Conservation (phyloP, 805 yeast genomes). For the Metahyphopichia silvanorum region DNA sequence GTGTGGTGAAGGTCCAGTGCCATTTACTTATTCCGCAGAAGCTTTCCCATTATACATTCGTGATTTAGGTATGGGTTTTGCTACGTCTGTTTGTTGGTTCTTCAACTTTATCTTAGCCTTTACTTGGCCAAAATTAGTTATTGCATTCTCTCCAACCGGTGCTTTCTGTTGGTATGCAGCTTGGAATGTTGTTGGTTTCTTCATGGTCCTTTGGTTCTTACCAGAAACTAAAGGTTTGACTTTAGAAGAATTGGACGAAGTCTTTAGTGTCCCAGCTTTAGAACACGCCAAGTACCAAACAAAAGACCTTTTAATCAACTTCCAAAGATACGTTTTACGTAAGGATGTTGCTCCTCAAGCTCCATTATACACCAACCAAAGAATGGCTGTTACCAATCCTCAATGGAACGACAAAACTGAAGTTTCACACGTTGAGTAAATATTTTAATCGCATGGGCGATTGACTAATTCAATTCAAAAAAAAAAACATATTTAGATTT, state of each 20-base stretch:
- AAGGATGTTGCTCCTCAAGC: constrained; percentile 38
- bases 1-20: constrained; percentile 80
- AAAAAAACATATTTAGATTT: neutral
- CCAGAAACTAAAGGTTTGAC: constrained; percentile 56
- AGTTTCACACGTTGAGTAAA: constrained; percentile 40
- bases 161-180: constrained; percentile 87
- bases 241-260: constrained; percentile 65
- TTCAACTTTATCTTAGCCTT: constrained; percentile 62
- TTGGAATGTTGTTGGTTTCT: constrained; percentile 66
- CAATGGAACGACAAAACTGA: constrained; percentile 55
- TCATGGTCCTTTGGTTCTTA: constrained; percentile 53
- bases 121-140: constrained; percentile 67
- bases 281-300: constrained; percentile 43
- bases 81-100: constrained; percentile 67
- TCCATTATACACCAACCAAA: constrained; percentile 50
- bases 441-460: neutral
- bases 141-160: constrained; percentile 67
- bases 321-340: constrained; percentile 42
- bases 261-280: constrained; percentile 50
- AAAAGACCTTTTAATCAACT: constrained; percentile 25
- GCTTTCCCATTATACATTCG: constrained; percentile 69
- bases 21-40: constrained; percentile 81
- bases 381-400: constrained; percentile 51
- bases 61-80: constrained; percentile 72
- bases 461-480: neutral